Evolutionary conservation across 331 rosid genomes (phyloP), one percentile per base, ranked within the genome.

Genomic region (Acacia concinna): DNA sequence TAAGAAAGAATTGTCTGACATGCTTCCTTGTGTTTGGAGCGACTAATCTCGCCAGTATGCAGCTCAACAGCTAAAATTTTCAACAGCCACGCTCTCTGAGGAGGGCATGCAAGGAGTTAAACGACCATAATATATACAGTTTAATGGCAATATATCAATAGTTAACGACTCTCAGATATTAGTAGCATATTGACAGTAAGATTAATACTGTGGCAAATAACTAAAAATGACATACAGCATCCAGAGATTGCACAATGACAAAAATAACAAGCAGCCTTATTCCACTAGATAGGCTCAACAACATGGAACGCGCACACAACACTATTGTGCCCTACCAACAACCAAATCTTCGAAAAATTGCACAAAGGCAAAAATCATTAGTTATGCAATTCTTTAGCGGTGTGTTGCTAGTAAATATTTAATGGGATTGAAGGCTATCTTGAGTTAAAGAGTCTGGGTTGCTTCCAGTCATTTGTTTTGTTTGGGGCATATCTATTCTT

Each of bases 71-170:
- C 97, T 68, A 93, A 78, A 34, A 95, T 91, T 81, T 91, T 95
- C 63, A 95, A 76, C 60, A 95, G 75, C 99, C 99, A 93, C 34
- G 98, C 96, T 89, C 99, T 91, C 99, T 95, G 86, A 43, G 65
- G 78, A 81, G 75, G 56, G 59, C 30, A 71, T 80, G 46, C 68
- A 83, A 64, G 57, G 63, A 47, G 73, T 73, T 38, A 83, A 65
- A 32, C 72, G 71, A 74, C 41, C 8, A 80, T 13, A 75, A 75
- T 52, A 84, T 12, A n/a, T 27, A 56, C 12, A 68, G 71, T 25
- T 71, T 6, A 30, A 62, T 11, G 31, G 23, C 30, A 40, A 59
- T 41, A 51, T 28, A 43, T 35, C 41, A 52, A 20, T 54, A 47
- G 52, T 62, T 15, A 62, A 31, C 7, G 5, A 62, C 12, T 62